These are phyloP conservation scores for Thinopyrum elongatum DNA, from an alignment of 176 grass and related monocot species.

Conservation along the genomic window DNA sequence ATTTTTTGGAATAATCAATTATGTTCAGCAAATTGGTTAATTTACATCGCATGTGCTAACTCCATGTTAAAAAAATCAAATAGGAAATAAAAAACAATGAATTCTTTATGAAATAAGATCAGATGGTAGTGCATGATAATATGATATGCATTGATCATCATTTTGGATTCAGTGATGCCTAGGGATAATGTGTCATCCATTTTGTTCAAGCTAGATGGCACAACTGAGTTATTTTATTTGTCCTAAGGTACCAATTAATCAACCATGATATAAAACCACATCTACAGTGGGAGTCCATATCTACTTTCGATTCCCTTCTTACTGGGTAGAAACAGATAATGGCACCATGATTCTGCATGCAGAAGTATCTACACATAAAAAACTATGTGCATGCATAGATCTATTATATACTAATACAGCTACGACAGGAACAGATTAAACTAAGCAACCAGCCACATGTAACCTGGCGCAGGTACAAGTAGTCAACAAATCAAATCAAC, in stretches of 20 bases:
- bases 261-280: background rate
- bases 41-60: slow-evolving; percentile 10
- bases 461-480: background rate
- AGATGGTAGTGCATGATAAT: slow-evolving; percentile 35
- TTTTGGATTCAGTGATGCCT: slow-evolving; percentile 3
- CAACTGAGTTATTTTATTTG: background rate
- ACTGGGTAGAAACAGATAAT: background rate
- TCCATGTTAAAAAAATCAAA: background rate
- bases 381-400: too few relatives aligned
- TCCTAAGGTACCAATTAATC: background rate
- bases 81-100: background rate
- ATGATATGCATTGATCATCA: slow-evolving; percentile 19
- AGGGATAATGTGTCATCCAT: slow-evolving; percentile 33
- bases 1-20: slow-evolving; percentile 27
- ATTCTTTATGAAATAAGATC: background rate
- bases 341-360: background rate
- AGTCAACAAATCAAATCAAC: background rate
- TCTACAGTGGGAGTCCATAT: background rate
- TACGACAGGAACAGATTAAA: background rate
- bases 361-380: background rate
- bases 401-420: background rate
- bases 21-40: background rate
- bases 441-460: background rate
- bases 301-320: background rate
- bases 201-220: background rate